Base-by-base conservation (phyloP, 2,329 filamentous ascomycete species). In the Colletotrichum truncatum region DNA sequence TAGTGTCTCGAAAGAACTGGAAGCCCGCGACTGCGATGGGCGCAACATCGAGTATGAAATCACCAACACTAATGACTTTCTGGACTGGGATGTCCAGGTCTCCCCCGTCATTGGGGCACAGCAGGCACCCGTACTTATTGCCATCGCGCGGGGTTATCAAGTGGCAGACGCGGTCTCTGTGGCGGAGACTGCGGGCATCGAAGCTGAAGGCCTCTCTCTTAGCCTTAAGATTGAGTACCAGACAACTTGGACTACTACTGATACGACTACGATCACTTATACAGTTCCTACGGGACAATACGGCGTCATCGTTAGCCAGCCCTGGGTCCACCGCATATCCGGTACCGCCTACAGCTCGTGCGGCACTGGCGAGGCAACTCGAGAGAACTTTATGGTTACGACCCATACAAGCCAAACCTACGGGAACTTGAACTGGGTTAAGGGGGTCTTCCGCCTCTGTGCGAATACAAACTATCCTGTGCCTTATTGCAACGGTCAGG, bases 291-390 rank as follows among this genome's bases (percentile, higher is more conserved):
- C 53, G 1, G 76, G 73, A 30, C 74, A 77, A 67, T 77, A 74
- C 57, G 79, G 77, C 26, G 72, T 76, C 18, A 75, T 80, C 26
- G 76, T 81, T n/a, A 79, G 74, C 68, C 69, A 81, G 77, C 69
- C 75, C 70, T 5, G 70, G 66, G 68, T 77, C 71, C 16, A 73
- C 69, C 63, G 73, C 73, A 16, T 71, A 14, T 71, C 69, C 12
- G 79, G 78, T 21, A 73, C 71, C 36, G 58, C 76, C 4, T 73
- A 26, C 21, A 39, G 0, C 32, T 39, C 32, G 12, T 53, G 49
- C 32, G 21, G 4, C 14, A 39, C 21, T 3, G 21, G 8, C 8
- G 8, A 9, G 14, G 21, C 12, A 21, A 11, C 21, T 2, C 11
- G 8, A 14, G 12, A 7, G 7, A 26, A 7, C 7, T 53, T 18